These are phyloP conservation scores for Butyriboletus appendiculatus DNA, from an alignment of 1,284 basidiomycete genomes.

Conservation along the genomic window DNA sequence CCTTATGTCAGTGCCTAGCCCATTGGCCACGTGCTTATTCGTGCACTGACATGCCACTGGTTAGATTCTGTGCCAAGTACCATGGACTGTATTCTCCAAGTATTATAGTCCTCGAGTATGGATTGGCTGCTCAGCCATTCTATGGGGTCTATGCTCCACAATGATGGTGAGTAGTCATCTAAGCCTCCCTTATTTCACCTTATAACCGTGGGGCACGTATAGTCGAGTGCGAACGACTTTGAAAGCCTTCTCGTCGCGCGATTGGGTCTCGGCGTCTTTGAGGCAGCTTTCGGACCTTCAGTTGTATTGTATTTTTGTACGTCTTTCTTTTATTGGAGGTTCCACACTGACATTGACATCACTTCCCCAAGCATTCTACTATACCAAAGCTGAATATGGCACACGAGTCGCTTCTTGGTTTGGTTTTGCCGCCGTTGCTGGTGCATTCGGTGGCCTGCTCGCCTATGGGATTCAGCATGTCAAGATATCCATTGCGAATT, in stretches of 20 bases:
- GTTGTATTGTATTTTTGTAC: slow-evolving; percentile 69
- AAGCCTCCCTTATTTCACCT: neutral
- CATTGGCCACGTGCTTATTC: neutral
- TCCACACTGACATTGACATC: slow-evolving; percentile 4
- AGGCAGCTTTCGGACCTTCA: slow-evolving; percentile 53
- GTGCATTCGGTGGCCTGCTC: slow-evolving; percentile 75
- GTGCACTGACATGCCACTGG: neutral
- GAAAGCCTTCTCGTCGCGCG: slow-evolving; percentile 58
- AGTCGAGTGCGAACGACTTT: slow-evolving; percentile 63
- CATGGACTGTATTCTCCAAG: slow-evolving; percentile 66
- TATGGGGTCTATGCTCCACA: slow-evolving; percentile 72
- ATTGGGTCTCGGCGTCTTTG: slow-evolving; percentile 66
- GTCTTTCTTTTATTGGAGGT: slow-evolving; percentile 19
- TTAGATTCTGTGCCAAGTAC: slow-evolving; percentile 74
- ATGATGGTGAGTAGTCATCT: slow-evolving; percentile 52
- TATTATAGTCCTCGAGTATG: slow-evolving; percentile 64
- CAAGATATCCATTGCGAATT: slow-evolving; percentile 51
- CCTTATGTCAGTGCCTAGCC: slow-evolving; percentile 56
- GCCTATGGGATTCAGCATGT: slow-evolving; percentile 71
- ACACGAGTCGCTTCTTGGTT: slow-evolving; percentile 77
- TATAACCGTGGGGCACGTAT: neutral
- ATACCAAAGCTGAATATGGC: slow-evolving; percentile 73
- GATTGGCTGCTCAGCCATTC: slow-evolving; percentile 64
- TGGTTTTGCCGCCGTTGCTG: slow-evolving; percentile 77
- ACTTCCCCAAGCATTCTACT: slow-evolving; percentile 59